Conservation (phyloP, 192 early-diverging fungal genomes). For the Backusella psychrophila region DNA sequence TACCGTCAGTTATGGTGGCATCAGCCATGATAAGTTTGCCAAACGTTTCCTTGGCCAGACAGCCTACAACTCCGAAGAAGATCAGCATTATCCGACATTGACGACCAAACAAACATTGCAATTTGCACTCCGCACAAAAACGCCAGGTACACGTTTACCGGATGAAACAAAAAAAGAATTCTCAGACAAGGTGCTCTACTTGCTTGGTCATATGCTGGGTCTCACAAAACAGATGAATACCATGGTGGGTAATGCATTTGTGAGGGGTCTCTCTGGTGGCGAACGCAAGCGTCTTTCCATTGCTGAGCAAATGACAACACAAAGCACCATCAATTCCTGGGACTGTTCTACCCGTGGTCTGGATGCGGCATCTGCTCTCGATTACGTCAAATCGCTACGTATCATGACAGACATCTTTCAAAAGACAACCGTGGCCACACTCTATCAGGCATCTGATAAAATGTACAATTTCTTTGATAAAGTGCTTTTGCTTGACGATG, state of each 20-base stretch:
- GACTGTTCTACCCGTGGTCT: slow-evolving; percentile 69
- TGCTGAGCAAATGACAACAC: slow-evolving; percentile 73
- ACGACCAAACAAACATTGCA: slow-evolving; percentile 76
- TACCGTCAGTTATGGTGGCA: slow-evolving; percentile 65
- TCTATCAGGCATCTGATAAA: slow-evolving; percentile 73
- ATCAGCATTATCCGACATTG: slow-evolving; percentile 74
- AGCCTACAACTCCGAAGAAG: slow-evolving; percentile 79
- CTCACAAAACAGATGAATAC: slow-evolving; percentile 66
- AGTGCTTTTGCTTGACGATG: slow-evolving; percentile 63
- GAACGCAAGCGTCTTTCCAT: slow-evolving; percentile 78
- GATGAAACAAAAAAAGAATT: slow-evolving; percentile 48
- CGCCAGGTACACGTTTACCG: slow-evolving; percentile 52
- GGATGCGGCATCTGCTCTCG: slow-evolving; percentile 83
- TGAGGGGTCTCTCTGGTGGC: slow-evolving; percentile 74
- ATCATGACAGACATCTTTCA: slow-evolving; percentile 69
- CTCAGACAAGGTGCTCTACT: slow-evolving; percentile 42
- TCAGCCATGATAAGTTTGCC: slow-evolving; percentile 55
- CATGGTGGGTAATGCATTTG: slow-evolving; percentile 69
- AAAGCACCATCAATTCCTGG: slow-evolving; percentile 55
- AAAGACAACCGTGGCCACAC: slow-evolving; percentile 54
- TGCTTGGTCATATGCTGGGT: slow-evolving; percentile 50
- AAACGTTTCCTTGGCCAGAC: slow-evolving; percentile 69
- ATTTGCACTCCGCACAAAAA: slow-evolving; percentile 75
- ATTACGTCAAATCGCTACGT: slow-evolving; percentile 72
- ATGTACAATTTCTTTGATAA: slow-evolving; percentile 76